Evolutionary conservation across 2,329 filamentous ascomycete genomes (phyloP).

Genomic region (Botrytis deweyae): DNA sequence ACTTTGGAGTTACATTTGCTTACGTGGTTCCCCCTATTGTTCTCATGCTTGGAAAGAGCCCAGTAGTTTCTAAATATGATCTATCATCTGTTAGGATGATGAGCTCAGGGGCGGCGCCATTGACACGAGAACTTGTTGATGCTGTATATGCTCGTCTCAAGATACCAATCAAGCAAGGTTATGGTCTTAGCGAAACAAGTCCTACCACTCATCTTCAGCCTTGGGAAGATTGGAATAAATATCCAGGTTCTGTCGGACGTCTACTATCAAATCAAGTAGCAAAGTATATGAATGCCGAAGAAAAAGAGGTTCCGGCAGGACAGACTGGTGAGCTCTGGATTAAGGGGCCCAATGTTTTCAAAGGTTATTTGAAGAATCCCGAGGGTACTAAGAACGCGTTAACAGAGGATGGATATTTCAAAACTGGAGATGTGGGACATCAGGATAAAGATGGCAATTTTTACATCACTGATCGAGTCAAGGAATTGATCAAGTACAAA

Average conservation of each 20-base stretch:
- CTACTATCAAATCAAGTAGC: slow-evolving; percentile 77
- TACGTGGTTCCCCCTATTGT: slow-evolving; percentile 86
- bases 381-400: slow-evolving; percentile 68
- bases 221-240: slow-evolving; percentile 73
- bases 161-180: slow-evolving; percentile 86
- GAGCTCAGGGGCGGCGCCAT: slow-evolving; percentile 82
- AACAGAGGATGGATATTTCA: slow-evolving; percentile 73
- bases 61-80: slow-evolving; percentile 76
- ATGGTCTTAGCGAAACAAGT: slow-evolving; percentile 84
- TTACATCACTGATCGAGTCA: slow-evolving; percentile 84
- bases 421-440: slow-evolving; percentile 78
- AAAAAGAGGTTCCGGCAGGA: slow-evolving; percentile 59
- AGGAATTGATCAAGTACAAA: slow-evolving; percentile 65
- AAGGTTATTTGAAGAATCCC: slow-evolving; percentile 57
- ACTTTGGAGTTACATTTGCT: slow-evolving; percentile 69
- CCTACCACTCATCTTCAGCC: slow-evolving; percentile 74
- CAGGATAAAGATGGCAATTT: slow-evolving; percentile 75
- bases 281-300: slow-evolving; percentile 71
- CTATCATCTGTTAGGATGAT: slow-evolving; percentile 76
- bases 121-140: slow-evolving; percentile 77
- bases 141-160: slow-evolving; percentile 71
- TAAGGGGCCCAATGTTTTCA: slow-evolving; percentile 61
- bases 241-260: slow-evolving; percentile 75
- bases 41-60: slow-evolving; percentile 76
- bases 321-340: slow-evolving; percentile 71